Conservation (phyloP, 208 protist species). For the Leishmania tarentolae region DNA sequence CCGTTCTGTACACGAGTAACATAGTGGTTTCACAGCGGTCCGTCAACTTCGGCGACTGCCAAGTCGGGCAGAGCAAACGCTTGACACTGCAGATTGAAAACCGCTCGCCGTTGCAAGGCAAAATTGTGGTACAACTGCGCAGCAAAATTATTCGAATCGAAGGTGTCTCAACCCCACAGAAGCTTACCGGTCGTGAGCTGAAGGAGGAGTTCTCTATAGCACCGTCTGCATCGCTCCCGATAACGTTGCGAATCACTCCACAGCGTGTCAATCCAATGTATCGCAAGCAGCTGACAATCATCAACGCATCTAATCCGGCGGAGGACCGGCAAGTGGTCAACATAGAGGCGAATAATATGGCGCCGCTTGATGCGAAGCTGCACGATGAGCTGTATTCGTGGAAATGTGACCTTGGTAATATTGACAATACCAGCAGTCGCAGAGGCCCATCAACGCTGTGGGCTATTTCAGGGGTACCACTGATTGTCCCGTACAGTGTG, state of each 20-base stretch:
- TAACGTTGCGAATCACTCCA: slow-evolving; percentile 78
- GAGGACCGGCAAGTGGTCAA: slow-evolving; percentile 83
- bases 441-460: slow-evolving; percentile 30
- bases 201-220: slow-evolving; percentile 76
- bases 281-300: slow-evolving; percentile 81
- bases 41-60: slow-evolving; percentile 86
- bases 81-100: slow-evolving; percentile 82
- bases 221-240: slow-evolving; percentile 57
- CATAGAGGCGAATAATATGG: slow-evolving; percentile 90
- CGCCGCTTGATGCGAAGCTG: slow-evolving; percentile 74
- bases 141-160: slow-evolving; percentile 91
- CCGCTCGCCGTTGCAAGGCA: slow-evolving; percentile 70
- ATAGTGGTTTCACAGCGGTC: slow-evolving; percentile 67
- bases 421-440: slow-evolving; percentile 6
- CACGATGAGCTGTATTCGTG: slow-evolving; percentile 88
- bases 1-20: slow-evolving; percentile 81
- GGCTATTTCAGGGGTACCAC: slow-evolving; percentile 73
- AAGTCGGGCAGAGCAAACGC: slow-evolving; percentile 77
- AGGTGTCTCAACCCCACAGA: slow-evolving; percentile 26
- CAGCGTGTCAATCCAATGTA: slow-evolving; percentile 89
- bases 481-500: slow-evolving; percentile 73
- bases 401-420: slow-evolving; percentile 42
- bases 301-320: slow-evolving; percentile 71
- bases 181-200: slow-evolving; percentile 41
- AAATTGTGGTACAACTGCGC: slow-evolving; percentile 69